These are phyloP conservation scores for Globisporangium splendens DNA, from an alignment of 352 stramenopile genomes.

Conservation along the genomic window DNA sequence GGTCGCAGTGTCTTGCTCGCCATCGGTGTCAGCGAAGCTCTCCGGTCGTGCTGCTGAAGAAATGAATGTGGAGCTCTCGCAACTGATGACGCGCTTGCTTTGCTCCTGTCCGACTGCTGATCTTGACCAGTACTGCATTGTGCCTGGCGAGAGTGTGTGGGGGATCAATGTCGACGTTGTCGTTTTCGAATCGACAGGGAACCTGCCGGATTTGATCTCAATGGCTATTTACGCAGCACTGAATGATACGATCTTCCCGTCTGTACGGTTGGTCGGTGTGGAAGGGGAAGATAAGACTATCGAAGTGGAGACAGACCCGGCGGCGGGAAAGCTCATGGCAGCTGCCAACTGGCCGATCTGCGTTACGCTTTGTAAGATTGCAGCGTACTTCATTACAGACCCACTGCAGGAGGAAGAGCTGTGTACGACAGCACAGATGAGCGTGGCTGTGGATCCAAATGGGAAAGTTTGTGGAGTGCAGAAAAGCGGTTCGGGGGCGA, in stretches of 20 bases:
- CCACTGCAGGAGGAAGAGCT: conserved; percentile 73
- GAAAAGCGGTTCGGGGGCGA: conserved; percentile 64
- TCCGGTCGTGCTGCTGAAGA: conserved; percentile 66
- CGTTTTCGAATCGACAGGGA: conserved; percentile 77
- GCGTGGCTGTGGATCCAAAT: conserved; percentile 58
- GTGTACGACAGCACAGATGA: conserved; percentile 70
- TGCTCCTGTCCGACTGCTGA: conserved; percentile 49
- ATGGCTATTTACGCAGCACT: conserved; percentile 80
- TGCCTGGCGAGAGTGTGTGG: conserved; percentile 74
- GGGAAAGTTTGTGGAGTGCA: conserved; percentile 67
- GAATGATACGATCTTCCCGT: conserved; percentile 74
- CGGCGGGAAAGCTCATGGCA: conserved; percentile 49
- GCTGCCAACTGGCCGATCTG: conserved; percentile 63
- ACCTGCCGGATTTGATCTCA: conserved; percentile 70
- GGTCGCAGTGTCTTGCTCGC: conserved; percentile 55
- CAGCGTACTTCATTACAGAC: conserved; percentile 64
- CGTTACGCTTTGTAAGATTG: conserved; percentile 74
- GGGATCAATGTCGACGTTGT: conserved; percentile 68
- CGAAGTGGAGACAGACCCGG: conserved; percentile 71
- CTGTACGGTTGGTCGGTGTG: conserved; percentile 63
- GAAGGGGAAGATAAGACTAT: conserved; percentile 76
- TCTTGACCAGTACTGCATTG: conserved; percentile 59
- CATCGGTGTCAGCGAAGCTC: conserved; percentile 73
- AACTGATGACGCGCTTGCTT: conserved; percentile 71
- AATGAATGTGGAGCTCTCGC: conserved; percentile 74